phyloP scores from a whole-genome alignment of 106 monocot genomes.

The Alisma plantagoaquatica region DNA sequence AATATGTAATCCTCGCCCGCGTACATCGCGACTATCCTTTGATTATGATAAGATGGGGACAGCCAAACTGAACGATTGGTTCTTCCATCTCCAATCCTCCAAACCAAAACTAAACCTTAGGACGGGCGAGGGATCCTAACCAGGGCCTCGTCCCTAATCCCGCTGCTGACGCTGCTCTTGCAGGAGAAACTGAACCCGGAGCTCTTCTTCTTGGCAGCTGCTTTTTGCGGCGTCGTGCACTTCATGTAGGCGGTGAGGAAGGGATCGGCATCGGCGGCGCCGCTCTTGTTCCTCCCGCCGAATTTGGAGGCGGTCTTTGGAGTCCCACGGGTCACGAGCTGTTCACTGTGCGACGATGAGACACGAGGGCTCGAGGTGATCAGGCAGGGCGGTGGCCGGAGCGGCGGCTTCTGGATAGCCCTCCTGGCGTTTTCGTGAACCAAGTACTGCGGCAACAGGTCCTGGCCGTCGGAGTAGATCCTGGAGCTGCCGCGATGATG shows the following conservation, averaged over 20 bases:
- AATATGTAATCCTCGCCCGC: no score
- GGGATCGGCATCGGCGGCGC: constrained; percentile 3
- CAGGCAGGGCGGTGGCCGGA: constrained; percentile 2
- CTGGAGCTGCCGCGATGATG: neutral
- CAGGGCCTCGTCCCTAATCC: constrained; percentile 6
- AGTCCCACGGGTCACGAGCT: neutral
- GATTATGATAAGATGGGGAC: no score
- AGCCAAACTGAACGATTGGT: neutral
- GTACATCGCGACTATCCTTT: no score
- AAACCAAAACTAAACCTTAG: neutral
- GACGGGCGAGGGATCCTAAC: neutral
- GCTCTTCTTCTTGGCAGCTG: neutral
- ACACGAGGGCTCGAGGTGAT: neutral
- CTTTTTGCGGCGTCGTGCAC: neutral
- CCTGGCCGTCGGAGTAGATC: neutral
- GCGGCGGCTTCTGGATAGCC: constrained; percentile 1
- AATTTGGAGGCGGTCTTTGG: neutral
- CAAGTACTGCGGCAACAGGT: no score
- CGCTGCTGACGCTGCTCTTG: neutral
- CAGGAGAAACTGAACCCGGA: constrained; percentile 4
- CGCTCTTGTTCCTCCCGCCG: constrained; percentile 1
- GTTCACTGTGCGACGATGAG: neutral
- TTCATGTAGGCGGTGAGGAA: constrained; percentile 4
- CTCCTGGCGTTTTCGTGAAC: no score
- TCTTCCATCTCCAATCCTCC: neutral